Conservation (phyloP, 1,284 basidiomycete genomes). For the Naganishia sp. region DNA sequence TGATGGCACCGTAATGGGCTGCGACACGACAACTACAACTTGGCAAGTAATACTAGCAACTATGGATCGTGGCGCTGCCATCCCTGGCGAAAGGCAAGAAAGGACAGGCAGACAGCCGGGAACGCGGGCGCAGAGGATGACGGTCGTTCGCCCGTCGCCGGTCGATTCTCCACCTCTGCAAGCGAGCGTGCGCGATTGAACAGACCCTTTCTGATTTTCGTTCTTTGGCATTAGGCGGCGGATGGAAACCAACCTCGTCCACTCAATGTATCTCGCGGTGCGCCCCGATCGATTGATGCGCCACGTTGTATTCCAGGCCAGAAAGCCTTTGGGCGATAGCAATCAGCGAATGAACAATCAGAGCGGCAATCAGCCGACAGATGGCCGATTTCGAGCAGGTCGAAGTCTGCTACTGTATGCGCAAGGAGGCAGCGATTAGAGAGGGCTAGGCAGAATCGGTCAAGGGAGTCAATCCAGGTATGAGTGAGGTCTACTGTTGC, state of each 20-base stretch:
- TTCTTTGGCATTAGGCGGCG: neutral
- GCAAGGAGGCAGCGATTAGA: too few relatives aligned
- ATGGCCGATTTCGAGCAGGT: neutral
- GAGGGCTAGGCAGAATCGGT: too few relatives aligned
- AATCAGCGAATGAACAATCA: constrained; percentile 27
- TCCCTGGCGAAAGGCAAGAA: neutral
- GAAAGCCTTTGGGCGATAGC: constrained; percentile 10
- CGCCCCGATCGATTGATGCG: constrained; percentile 5
- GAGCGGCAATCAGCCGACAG: neutral
- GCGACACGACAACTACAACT: too few relatives aligned
- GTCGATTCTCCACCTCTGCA: neutral
- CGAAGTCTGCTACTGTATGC: neutral
- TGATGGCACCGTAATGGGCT: too few relatives aligned
- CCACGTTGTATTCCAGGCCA: neutral
- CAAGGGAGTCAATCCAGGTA: too few relatives aligned
- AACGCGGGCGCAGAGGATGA: neutral
- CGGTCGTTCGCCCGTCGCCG: neutral
- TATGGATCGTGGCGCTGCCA: neutral
- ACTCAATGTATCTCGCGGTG: constrained; percentile 5
- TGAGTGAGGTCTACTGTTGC: too few relatives aligned
- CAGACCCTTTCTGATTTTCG: neutral
- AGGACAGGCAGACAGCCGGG: neutral
- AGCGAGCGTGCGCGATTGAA: neutral
- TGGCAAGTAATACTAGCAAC: too few relatives aligned
- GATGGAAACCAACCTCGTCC: neutral